Evolutionary conservation across 2,329 filamentous ascomycete genomes (phyloP), one percentile per base, ranked within the genome.

Genomic region (Cercospora sp.): DNA sequence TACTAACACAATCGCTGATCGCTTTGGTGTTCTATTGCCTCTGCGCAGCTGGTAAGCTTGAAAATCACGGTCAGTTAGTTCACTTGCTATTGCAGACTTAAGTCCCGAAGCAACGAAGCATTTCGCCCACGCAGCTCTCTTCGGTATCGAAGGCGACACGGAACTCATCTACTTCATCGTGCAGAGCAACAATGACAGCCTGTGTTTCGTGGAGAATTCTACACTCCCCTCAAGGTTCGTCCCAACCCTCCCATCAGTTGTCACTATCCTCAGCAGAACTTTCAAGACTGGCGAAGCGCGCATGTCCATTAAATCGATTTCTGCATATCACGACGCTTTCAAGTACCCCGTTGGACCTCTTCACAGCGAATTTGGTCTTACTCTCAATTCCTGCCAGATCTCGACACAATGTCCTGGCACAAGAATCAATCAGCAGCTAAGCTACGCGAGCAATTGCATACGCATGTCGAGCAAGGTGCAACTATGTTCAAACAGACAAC

Each of bases 81-180:
- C 40, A n/a, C n/a, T 45, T 45, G 16, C 18, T n/a, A 45, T 18
- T 45, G n/a, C n/a, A 45, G 16, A 18, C 3, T n/a, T 45, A 18
- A 7, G n/a, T 18, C 2, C 5, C 40, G 10, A n/a, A 45, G 18
- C 18, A 45, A 3, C 8, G 4, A 20, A 48, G 42, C 42, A 20
- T 48, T 40, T 3, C 5, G 13, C 36, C 5, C n/a, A n/a, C 13
- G 6, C 12, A 3, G 33, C n/a, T 12, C 63, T 55, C 28, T 20
- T 70, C 36, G 61, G 23, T 5, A 62, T 68, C 10, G 68, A 64
- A 55, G 74, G 73, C 3, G 66, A 73, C 1, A 67, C 73, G 3
- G 58, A 73, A 31, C 66, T 76, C 2, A 69, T 74, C 20, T 75
- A 76, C 69, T 74, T 72, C 51, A 72, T 73, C 2, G 69, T 73